These are phyloP conservation scores for Nakaseomyces sp. DNA, from an alignment of 1,139 yeast genomes.

Conservation along the genomic window DNA sequence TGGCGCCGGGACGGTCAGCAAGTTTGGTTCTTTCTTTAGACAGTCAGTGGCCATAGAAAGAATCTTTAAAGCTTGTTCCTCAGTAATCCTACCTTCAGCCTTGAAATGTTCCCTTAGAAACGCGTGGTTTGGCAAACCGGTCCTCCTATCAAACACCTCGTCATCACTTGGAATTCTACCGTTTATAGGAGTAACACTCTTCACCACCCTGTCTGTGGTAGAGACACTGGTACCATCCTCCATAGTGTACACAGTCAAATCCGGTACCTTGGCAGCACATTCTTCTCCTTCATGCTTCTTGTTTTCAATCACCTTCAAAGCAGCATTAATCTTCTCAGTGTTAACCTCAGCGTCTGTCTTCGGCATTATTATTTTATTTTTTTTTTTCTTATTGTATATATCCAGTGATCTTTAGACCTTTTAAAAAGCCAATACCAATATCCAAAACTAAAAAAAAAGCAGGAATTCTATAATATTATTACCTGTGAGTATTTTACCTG, in stretches of 20 bases:
- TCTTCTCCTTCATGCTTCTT: conserved; percentile 31
- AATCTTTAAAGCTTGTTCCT: conserved; percentile 64
- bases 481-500: too few species aligned
- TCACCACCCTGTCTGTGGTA: conserved; percentile 63
- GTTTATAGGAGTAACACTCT: conserved; percentile 62
- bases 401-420: too few species aligned
- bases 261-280: conserved; percentile 23
- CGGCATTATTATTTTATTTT: background rate
- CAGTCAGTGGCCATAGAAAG: conserved; percentile 58
- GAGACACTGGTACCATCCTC: conserved; percentile 62
- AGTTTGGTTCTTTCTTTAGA: conserved; percentile 66
- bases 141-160: conserved; percentile 49
- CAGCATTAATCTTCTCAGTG: conserved; percentile 61
- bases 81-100: conserved; percentile 71
- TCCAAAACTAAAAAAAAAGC: too few species aligned
- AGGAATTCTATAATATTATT: too few species aligned
- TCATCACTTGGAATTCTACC: conserved; percentile 54
- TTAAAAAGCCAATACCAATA: background rate
- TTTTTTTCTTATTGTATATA: background rate
- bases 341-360: conserved; percentile 30
- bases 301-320: conserved; percentile 60
- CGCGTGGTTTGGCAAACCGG: conserved; percentile 62
- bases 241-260: conserved; percentile 48
- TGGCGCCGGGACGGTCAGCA: conserved; percentile 80
- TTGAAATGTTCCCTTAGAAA: conserved; percentile 68